Evolutionary conservation across 257 asterid genomes (phyloP), one percentile per base, ranked within the genome.

Genomic region (Thymus mandschuricus): DNA sequence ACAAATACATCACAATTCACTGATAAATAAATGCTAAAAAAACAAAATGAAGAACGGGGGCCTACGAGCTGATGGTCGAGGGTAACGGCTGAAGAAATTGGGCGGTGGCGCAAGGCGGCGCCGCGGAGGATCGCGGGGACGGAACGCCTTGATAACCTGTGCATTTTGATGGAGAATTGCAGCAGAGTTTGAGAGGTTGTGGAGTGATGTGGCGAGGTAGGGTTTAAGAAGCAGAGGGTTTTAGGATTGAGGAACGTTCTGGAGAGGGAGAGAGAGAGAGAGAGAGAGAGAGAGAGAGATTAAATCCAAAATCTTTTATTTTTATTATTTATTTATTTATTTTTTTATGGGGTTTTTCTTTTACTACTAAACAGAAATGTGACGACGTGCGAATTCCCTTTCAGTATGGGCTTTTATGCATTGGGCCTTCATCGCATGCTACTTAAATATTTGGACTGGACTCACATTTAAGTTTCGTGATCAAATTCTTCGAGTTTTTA

Each of bases 121-220:
- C 72, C 12, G 62, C 84, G 89, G 70, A 90, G 82, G 58, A 87
- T 13, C 6, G 91, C 52, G 45, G 87, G 76, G 80, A 86, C 78
- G 49, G 96, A 81, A 48, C 95, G 97, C 81, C 83, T 84, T 34
- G 96, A 70, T 43, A 90, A 65, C 77, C 82, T 78, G 73, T 88
- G 89, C 98, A 92, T 92, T 44, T 65, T 70, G 11, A 51, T 29
- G 62, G 62, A 28, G 52, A 2, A 12, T 50, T 66, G 69, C 59
- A 28, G 72, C 40, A 29, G 54, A 64, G 21, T 62, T 31, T 9
- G 10, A 12, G 50, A 30, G 68, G 21, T 55, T 38, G 44, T 44
- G 57, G 0, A 15, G 66, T 57, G 34, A 6, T 5, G 45, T 10
- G 49, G n/a, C 44, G 66, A 13, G 44, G 77, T 79, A 80, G 92